Conservation (phyloP, 805 yeast genomes). For the Candida piceae region DNA sequence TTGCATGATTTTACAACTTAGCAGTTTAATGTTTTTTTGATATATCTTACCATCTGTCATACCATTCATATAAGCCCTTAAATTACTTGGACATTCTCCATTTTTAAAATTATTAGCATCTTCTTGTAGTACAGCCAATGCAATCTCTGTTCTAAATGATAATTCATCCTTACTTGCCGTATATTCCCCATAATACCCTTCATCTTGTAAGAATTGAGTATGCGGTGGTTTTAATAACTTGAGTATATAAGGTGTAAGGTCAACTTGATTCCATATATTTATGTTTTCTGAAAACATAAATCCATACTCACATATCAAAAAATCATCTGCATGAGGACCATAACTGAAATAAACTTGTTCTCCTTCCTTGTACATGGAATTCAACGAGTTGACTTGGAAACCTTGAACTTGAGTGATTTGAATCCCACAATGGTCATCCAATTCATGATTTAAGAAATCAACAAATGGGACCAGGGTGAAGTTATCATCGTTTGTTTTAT, state of each 20-base stretch:
- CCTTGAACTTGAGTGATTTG: slow-evolving; percentile 39
- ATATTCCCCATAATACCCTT: slow-evolving; percentile 69
- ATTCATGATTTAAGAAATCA: slow-evolving; percentile 76
- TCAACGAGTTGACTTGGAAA: slow-evolving; percentile 44
- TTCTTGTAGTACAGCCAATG: slow-evolving; percentile 54
- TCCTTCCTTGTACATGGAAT: slow-evolving; percentile 26
- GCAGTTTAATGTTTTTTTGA: slow-evolving; percentile 24
- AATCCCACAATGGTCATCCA: slow-evolving; percentile 49
- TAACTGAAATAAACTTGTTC: slow-evolving; percentile 72
- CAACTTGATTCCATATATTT: slow-evolving; percentile 69
- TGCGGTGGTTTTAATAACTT: slow-evolving; percentile 34
- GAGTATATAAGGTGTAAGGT: slow-evolving; percentile 45
- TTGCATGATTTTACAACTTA: slow-evolving; percentile 32
- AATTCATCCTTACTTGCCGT: slow-evolving; percentile 48
- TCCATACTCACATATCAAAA: slow-evolving; percentile 82
- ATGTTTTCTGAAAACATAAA: slow-evolving; percentile 42
- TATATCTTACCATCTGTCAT: slow-evolving; percentile 41
- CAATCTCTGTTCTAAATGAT: slow-evolving; percentile 74
- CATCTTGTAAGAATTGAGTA: slow-evolving; percentile 39
- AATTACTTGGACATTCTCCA: slow-evolving; percentile 25
- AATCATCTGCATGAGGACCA: slow-evolving; percentile 86
- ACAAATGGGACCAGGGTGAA: slow-evolving; percentile 90
- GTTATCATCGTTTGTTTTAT: slow-evolving; percentile 50
- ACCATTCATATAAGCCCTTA: slow-evolving; percentile 42
- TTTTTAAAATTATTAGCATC: slow-evolving; percentile 6